Conservation (phyloP, 805 yeast genomes). For the Ogataea henricii region DNA sequence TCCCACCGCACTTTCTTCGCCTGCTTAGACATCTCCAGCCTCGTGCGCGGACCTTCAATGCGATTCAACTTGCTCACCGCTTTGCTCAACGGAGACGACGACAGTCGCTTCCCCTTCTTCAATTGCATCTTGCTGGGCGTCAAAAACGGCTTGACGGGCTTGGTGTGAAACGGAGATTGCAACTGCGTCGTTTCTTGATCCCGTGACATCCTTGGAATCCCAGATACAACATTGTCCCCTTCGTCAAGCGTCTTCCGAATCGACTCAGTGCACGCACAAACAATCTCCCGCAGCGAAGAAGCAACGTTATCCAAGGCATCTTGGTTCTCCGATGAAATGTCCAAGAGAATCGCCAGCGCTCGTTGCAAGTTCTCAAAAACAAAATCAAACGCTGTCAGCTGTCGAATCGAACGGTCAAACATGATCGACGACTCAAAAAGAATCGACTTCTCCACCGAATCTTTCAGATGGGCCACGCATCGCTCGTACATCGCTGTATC, state of each 20-base stretch:
- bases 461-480: slow-evolving; percentile 45
- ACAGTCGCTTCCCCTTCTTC: slow-evolving; percentile 22
- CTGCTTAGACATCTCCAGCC: slow-evolving; percentile 22
- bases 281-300: slow-evolving; percentile 16
- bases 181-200: background rate
- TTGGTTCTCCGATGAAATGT: slow-evolving; percentile 20
- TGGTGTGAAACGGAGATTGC: background rate
- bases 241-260: slow-evolving; percentile 20
- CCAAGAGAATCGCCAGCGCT: slow-evolving; percentile 17
- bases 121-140: background rate
- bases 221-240: slow-evolving; percentile 14
- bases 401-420: slow-evolving; percentile 48
- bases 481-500: slow-evolving; percentile 46
- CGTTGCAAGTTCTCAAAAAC: slow-evolving; percentile 15
- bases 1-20: slow-evolving; percentile 51
- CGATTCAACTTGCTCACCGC: slow-evolving; percentile 18
- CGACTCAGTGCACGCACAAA: slow-evolving; percentile 13
- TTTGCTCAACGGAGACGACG: slow-evolving; percentile 28
- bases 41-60: slow-evolving; percentile 7
- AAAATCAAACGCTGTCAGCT: slow-evolving; percentile 21
- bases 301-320: slow-evolving; percentile 13
- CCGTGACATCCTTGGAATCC: slow-evolving; percentile 1
- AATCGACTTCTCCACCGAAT: slow-evolving; percentile 53
- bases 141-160: background rate
- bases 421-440: slow-evolving; percentile 56